Evolutionary conservation across 2,329 filamentous ascomycete genomes (phyloP), one percentile per base, ranked within the genome.

Genomic region (Hypoxylon sp.): DNA sequence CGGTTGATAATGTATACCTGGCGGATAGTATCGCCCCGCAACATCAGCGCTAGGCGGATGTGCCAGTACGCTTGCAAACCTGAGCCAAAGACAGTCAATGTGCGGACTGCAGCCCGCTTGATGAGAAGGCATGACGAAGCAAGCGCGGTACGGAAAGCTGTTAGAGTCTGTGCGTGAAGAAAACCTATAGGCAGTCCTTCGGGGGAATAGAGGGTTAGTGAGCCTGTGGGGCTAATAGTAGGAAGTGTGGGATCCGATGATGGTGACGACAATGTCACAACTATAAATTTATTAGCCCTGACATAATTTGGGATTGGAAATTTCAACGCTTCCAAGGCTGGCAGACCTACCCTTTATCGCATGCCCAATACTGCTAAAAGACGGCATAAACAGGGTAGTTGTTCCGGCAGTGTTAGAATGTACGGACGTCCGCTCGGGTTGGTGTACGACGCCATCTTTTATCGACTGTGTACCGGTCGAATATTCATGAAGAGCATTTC

Each of bases 61-160:
- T 98, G 95, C 95, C 95, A 98, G 82, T 95, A 97, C 11, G 95
- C 95, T 82, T 98, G 95, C 73, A 91, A 90, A 50, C 95, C 95
- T 35, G 92, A 91, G 25, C 95, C 95, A 78, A 98, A 98, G 59
- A 97, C 91, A 13, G 91, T 90, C 10, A 98, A 77, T 13, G 90
- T 93, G 77, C 91, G 90, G 46, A 97, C 91, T 30, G 87, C 86
- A 61, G 87, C 84, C 62, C 95, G 92, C 40, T 86, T 87, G 20
- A 81, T 79, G 35, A 94, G 84, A 0, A 94, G 84, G 27, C 90
- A 89, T 60, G 91, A 88, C 3, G 91, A 91, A 1, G 89, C 89
- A 10, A 95, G 83, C 0, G 92, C 91, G 0, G 93, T 96, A 67
- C 93, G 89, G 79, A 95, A 96, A 2, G 91, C 92, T 0, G 93